Evolutionary conservation across 805 yeast genomes (phyloP).

Genomic region (Cyberlindnera meyerae): DNA sequence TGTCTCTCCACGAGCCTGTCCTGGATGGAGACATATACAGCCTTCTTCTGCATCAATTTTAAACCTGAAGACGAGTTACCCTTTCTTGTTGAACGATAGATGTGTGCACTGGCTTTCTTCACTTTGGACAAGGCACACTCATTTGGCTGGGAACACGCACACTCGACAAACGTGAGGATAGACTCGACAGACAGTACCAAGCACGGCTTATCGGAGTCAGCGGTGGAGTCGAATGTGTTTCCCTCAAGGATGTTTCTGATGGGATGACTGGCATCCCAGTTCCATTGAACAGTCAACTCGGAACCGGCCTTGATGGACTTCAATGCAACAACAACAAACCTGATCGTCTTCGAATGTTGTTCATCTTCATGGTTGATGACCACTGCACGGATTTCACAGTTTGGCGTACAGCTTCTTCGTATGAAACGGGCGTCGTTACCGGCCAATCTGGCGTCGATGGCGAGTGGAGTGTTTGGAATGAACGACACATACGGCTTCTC

Average conservation of each 20-base stretch:
- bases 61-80: slow-evolving; percentile 23
- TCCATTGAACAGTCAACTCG: slow-evolving; percentile 81
- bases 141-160: slow-evolving; percentile 47
- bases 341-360: too few relatives aligned
- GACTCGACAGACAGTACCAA: slow-evolving; percentile 60
- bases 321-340: slow-evolving; percentile 53
- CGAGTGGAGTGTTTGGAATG: slow-evolving; percentile 56
- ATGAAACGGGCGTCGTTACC: slow-evolving; percentile 76
- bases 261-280: slow-evolving; percentile 82
- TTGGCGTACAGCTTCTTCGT: slow-evolving; percentile 72
- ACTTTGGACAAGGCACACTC: slow-evolving; percentile 58
- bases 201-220: slow-evolving; percentile 47
- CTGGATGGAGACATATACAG: slow-evolving; percentile 28
- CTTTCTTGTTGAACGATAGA: slow-evolving; percentile 47
- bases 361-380: slow-evolving; percentile 27
- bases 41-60: slow-evolving; percentile 30
- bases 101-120: slow-evolving; percentile 55
- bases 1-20: slow-evolving; percentile 27
- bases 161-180: slow-evolving; percentile 56
- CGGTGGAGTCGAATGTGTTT: slow-evolving; percentile 47
- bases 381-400: slow-evolving; percentile 57
- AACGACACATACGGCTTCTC: slow-evolving; percentile 55
- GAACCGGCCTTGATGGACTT: slow-evolving; percentile 55
- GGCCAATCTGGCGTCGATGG: slow-evolving; percentile 70
- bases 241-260: slow-evolving; percentile 46